These are phyloP conservation scores for Tubosaeta brunneosetosa DNA, from an alignment of 768 basidiomycete genomes.

Conservation along the genomic window DNA sequence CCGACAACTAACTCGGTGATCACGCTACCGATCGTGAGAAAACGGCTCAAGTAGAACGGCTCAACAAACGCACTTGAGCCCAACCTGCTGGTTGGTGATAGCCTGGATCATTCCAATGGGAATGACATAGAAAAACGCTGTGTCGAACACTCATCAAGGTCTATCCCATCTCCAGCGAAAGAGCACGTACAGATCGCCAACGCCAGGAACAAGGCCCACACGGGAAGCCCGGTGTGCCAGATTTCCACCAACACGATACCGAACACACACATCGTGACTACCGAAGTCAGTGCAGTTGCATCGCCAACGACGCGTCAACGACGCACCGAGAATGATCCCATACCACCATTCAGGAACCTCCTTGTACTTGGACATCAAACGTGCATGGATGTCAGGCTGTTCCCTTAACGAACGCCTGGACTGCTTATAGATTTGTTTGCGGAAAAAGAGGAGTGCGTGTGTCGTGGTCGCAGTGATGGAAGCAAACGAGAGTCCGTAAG, in stretches of 20 bases:
- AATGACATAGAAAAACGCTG: slow-evolving; percentile 59
- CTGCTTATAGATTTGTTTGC: slow-evolving; percentile 62
- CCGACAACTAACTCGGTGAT: slow-evolving; percentile 62
- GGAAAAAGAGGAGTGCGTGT: slow-evolving; percentile 45
- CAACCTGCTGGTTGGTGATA: slow-evolving; percentile 78
- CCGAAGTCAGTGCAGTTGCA: background rate
- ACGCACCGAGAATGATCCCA: slow-evolving; percentile 24
- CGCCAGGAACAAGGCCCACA: slow-evolving; percentile 41
- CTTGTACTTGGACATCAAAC: slow-evolving; percentile 51
- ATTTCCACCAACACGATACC: slow-evolving; percentile 55
- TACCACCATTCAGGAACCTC: slow-evolving; percentile 67
- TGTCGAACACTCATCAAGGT: background rate
- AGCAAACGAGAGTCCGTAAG: slow-evolving; percentile 82
- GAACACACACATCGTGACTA: slow-evolving; percentile 50
- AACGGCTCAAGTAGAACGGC: background rate
- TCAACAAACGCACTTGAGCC: slow-evolving; percentile 17
- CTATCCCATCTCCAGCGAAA: background rate
- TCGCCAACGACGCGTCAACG: background rate
- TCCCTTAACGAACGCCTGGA: slow-evolving; percentile 66
- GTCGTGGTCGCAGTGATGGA: slow-evolving; percentile 70
- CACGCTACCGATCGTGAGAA: slow-evolving; percentile 33
- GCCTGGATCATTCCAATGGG: slow-evolving; percentile 76
- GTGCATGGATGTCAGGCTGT: slow-evolving; percentile 70
- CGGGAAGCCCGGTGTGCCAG: slow-evolving; percentile 49
- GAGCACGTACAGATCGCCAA: slow-evolving; percentile 24